Base-by-base conservation (phyloP, 2,329 filamentous ascomycete genomes). In the Pleomassaria siparia region DNA sequence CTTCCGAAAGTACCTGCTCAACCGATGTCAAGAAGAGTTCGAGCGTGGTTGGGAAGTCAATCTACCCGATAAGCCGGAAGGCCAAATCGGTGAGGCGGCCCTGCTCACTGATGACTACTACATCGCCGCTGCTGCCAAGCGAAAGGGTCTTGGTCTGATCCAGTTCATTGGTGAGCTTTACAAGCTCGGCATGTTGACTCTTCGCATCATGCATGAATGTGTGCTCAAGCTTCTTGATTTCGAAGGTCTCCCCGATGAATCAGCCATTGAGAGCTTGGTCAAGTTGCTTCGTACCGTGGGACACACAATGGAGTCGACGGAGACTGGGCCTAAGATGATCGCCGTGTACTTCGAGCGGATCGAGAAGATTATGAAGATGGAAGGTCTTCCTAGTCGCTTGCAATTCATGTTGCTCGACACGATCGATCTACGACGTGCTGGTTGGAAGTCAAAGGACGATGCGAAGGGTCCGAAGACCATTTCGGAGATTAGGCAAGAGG, bases 161-260 rank as follows among this genome's bases (percentile, higher is more conserved):
- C 92, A 96, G 75, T 99, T 99, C 76, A 99, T 99, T 68, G 94
- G 94, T 78, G 94, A 99, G 76, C 84, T 99, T 37, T 99, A 95
- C 84, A 99, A 97, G 80, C 85, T 99, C 51, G 86, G 88, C 70
- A 99, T 99, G 94, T 82, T 99, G 72, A 99, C 94, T 52, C 89
- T 96, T 73, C 89, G 92, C 71, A 99, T 99, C 75, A 99, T 99
- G 94, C 92, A 99, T 78, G 90, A 96, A 74, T 99, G 94, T 81
- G 91, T 99, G 22, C 87, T 91, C 77, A 96, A 95, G 75, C 83
- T 99, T 55, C 89, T 99, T 58, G 92, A 99, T 75, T 97, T 95
- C 73, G 87, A 92, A 66, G 91, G 89, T 53, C 78, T 90, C 51
- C 94, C 94, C 36, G 94, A 99, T 62, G 94, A 99, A 75, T 89